Evolutionary conservation across 2,329 filamentous ascomycete genomes (phyloP).

Genomic region (Paecilomyces fulvus): DNA sequence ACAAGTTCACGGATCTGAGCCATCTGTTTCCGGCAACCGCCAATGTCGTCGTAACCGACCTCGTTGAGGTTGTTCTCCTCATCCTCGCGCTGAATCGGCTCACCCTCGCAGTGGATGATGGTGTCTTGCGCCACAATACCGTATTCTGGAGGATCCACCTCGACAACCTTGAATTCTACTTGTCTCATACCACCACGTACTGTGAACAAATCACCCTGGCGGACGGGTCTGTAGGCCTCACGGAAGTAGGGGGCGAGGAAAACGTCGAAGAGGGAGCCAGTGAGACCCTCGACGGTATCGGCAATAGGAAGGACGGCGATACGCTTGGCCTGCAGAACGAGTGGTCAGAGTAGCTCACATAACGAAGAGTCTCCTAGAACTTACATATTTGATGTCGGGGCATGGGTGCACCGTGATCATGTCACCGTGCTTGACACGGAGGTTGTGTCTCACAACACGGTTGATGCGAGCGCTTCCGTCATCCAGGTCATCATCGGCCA

Average conservation of each 20-base stretch:
- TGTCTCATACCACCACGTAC: slow-evolving; percentile 97
- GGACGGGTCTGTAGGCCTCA: slow-evolving; percentile 93
- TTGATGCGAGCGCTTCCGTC: slow-evolving; percentile 97
- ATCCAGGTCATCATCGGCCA: slow-evolving; percentile 95
- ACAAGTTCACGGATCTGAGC: slow-evolving; percentile 98
- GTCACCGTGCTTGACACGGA: slow-evolving; percentile 96
- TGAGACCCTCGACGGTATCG: slow-evolving; percentile 95
- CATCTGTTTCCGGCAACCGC: slow-evolving; percentile 99
- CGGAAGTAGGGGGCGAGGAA: slow-evolving; percentile 99
- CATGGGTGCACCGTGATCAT: slow-evolving; percentile 95
- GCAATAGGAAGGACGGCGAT: slow-evolving; percentile 97
- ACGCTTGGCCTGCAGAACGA: slow-evolving; percentile 69
- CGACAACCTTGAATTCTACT: slow-evolving; percentile 98
- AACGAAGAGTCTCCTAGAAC: slow-evolving; percentile 31
- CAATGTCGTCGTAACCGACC: slow-evolving; percentile 98
- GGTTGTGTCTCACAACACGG: slow-evolving; percentile 95
- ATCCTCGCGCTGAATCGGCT: slow-evolving; percentile 93
- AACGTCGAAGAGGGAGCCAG: slow-evolving; percentile 95
- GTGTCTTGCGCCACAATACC: slow-evolving; percentile 98
- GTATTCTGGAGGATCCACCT: slow-evolving; percentile 96
- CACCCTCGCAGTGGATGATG: slow-evolving; percentile 96
- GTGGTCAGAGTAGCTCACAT: slow-evolving; percentile 13
- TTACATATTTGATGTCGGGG: slow-evolving; percentile 99
- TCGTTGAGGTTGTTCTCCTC: slow-evolving; percentile 99
- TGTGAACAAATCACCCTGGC: slow-evolving; percentile 96